Percentiles rank a stretch among this genome's conserved stretches.
These are phyloP conservation scores for Ogataea philodendri DNA, from an alignment of 805 yeast species.

Conservation along the genomic window DNA sequence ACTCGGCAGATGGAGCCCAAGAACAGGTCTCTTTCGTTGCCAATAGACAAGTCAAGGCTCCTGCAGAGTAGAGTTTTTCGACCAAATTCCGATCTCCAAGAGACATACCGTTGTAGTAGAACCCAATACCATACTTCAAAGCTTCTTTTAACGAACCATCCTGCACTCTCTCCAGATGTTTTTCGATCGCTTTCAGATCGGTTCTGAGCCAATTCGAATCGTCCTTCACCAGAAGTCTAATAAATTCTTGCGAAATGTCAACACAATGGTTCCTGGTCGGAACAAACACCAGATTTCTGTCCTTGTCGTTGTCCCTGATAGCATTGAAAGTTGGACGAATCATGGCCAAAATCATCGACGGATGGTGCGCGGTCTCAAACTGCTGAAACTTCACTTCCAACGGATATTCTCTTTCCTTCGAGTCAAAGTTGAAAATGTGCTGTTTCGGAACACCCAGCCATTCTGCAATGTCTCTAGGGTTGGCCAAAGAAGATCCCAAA, in stretches of 20 bases:
- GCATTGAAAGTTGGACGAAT: constrained; percentile 47
- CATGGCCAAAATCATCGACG: constrained; percentile 52
- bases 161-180: constrained; percentile 41
- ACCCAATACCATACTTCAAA: constrained; percentile 61
- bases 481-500: constrained; percentile 65
- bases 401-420: constrained; percentile 55
- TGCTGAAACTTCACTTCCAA: constrained; percentile 57
- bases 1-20: constrained; percentile 49
- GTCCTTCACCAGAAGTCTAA: constrained; percentile 34
- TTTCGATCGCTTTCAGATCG: constrained; percentile 39
- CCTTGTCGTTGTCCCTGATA: constrained; percentile 34
- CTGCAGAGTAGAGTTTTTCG: constrained; percentile 48
- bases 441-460: constrained; percentile 77
- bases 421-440: constrained; percentile 66
- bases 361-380: constrained; percentile 45
- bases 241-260: constrained; percentile 47
- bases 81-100: constrained; percentile 52
- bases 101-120: constrained; percentile 57
- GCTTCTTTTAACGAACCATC: constrained; percentile 48
- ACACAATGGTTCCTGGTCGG: constrained; percentile 54
- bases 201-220: constrained; percentile 40
- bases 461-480: constrained; percentile 73
- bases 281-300: constrained; percentile 48
- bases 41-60: constrained; percentile 54
- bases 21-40: constrained; percentile 57